Base-by-base conservation (phyloP, 2,329 filamentous ascomycete species). In the Verticillium dahliae region DNA sequence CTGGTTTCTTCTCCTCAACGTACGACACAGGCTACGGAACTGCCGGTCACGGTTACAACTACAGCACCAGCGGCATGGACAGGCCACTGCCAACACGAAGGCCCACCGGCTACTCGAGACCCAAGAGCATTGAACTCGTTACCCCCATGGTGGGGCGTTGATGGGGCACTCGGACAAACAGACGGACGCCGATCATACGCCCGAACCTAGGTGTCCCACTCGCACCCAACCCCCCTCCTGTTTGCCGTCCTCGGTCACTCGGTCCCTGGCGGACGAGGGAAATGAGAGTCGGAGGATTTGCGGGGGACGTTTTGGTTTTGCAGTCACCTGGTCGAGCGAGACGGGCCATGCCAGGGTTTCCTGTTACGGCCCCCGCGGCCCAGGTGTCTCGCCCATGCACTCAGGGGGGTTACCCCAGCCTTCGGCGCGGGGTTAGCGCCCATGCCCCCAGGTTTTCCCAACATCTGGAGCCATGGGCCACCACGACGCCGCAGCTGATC, bases 121-220 rank as follows among this genome's bases (percentile, higher is more conserved):
- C 84, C 38, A 85, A 82, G 73, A 87, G 84, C 74, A 85, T 87
- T 67, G 85, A 88, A 73, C 77, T 88, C 27, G 84, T 88, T 55
- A 86, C 85, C 58, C 85, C 85, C 38, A 80, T 85, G 72, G 70
- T 83, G 66, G 77, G 81, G 59, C 78, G 81, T 67, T 85, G n/a
- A 50, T 50, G 45, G 45, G 45, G 45, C 45, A n/a, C 45, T 50
- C 45, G 45, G 45, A 50, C 45, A 27, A 22, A 22, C n/a, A 22
- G 45, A 50, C 22, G 45, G 9, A 50, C 45, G 45, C 45, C n/a
- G 45, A 50, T 50, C 45, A n/a, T 18, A 18, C 45, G 45, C 45
- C 45, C 45, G 45, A n/a, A 50, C n/a, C n/a, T 22, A 18, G 27
- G 27, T 31, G 27, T 31, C 27, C 27, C 27, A 31, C 27, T 31